Evolutionary conservation across 805 yeast genomes (phyloP).

Genomic region (Priceomyces fermenticarens): DNA sequence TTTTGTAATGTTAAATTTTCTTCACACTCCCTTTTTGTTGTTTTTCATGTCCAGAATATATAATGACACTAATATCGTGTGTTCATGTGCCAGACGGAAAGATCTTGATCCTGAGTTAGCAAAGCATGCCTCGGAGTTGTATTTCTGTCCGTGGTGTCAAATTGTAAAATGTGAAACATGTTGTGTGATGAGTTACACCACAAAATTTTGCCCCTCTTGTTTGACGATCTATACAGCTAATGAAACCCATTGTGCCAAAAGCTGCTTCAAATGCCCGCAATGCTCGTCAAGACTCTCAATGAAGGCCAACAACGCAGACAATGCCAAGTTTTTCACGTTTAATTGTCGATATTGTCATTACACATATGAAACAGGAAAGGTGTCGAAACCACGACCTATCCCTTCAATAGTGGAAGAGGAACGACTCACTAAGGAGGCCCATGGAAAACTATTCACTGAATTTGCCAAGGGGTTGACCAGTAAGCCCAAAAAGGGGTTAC

Average conservation of each 20-base stretch:
- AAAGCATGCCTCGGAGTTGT: constrained; percentile 21
- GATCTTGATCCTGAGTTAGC: constrained; percentile 3
- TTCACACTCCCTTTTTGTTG: no score
- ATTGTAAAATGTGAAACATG: constrained; percentile 24
- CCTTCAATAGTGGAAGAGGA: constrained; percentile 15
- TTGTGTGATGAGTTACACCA: constrained; percentile 19
- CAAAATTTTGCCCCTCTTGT: constrained; percentile 38
- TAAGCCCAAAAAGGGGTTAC: not conserved
- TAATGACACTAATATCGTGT: constrained; percentile 11
- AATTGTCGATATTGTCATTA: constrained; percentile 36
- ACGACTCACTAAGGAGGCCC: not conserved
- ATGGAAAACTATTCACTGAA: not conserved
- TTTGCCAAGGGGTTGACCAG: not conserved
- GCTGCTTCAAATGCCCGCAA: constrained; percentile 38
- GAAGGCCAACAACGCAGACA: constrained; percentile 12
- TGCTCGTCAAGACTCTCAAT: constrained; percentile 29
- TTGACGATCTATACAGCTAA: constrained; percentile 29
- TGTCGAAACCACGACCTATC: constrained; percentile 42
- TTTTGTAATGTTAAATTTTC: no score
- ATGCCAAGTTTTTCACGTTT: constrained; percentile 37
- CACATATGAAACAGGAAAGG: constrained; percentile 30
- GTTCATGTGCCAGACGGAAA: constrained; percentile 2
- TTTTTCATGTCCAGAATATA: constrained; percentile 20
- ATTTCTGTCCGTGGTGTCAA: constrained; percentile 39
- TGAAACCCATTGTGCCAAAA: constrained; percentile 27